Conservation (phyloP, 306 rosid genomes). For the Coriaria nepalensis region DNA sequence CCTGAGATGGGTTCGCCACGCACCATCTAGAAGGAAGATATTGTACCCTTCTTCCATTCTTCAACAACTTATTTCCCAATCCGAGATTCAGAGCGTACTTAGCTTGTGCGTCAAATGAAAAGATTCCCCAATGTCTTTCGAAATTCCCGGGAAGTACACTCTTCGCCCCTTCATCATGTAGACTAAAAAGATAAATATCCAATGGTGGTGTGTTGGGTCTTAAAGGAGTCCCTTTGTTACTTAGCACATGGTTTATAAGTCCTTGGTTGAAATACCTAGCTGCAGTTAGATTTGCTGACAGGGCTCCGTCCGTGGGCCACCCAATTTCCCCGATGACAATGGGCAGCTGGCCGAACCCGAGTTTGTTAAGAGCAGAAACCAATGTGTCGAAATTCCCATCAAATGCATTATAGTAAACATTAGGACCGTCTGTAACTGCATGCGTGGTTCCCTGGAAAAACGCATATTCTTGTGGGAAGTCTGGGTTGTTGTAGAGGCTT, state of each 20-base stretch:
- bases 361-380: constrained; percentile 65
- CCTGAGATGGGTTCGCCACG: constrained; percentile 58
- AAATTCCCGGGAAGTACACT: constrained; percentile 78
- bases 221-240: constrained; percentile 75
- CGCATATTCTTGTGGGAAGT: constrained; percentile 92
- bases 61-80: constrained; percentile 47
- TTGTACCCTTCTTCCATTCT: constrained; percentile 63
- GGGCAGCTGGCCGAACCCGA: constrained; percentile 90
- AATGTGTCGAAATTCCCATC: constrained; percentile 92
- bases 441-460: constrained; percentile 87
- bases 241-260: constrained; percentile 47
- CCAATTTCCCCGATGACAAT: constrained; percentile 81
- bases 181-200: constrained; percentile 69
- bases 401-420: constrained; percentile 80
- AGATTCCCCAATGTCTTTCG: constrained; percentile 96
- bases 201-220: constrained; percentile 59
- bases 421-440: constrained; percentile 67
- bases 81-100: constrained; percentile 74
- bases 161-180: constrained; percentile 85
- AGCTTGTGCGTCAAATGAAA: constrained; percentile 87
- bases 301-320: constrained; percentile 91
- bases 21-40: constrained; percentile 95
- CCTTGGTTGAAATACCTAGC: constrained; percentile 87
- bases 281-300: constrained; percentile 71
- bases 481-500: constrained; percentile 63